Evolutionary conservation across 768 basidiomycete species (phyloP), one percentile per base, ranked within the genome.

Genomic region (Boletus patriciae): DNA sequence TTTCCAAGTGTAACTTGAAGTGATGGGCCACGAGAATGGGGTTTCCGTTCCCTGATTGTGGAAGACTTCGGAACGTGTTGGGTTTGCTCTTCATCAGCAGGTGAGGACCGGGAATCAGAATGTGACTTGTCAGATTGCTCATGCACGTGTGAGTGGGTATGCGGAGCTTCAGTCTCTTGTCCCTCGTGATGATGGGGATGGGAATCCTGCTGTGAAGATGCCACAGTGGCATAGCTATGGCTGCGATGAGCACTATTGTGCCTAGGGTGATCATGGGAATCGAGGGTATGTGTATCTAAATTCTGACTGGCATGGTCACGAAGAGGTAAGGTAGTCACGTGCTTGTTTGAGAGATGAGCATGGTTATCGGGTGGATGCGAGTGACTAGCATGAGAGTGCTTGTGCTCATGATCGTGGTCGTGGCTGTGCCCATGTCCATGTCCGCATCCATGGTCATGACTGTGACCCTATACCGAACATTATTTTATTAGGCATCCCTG

Each of bases 1-100:
- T 36, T 67, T 59, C 58, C 64, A n/a, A 63, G 59, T 36, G 74
- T 64, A 40, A 76, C 66, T 55, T 76, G 71, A 25, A 81, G 70
- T 21, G 78, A 72, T n/a, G 76, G 65, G 13, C 77, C 76, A 36
- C 68, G 71, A 57, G 73, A 78, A 52, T 74, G 73, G 19, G 76
- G 74, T 55, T 74, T 75, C 41, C 66, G 66, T 43, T 66, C 65
- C 54, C 70, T 66, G 34, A 69, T 61, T 54, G 52, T 58, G 49
- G 61, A 65, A 48, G 48, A 43, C 27, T 55, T 59, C 18, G 52
- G 29, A 50, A 15, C 31, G 7, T 54, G 51, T 27, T 61, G 53
- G 27, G 31, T 45, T 25, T 62, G 61, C 29, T 47, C 59, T 23
- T 40, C 23, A 33, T 31, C 51, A 38, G 27, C 37, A 40, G 55